Percentiles rank a stretch among this genome's conserved stretches.
These are phyloP conservation scores for Cryptococcus wingfieldii DNA, from an alignment of 1,284 basidiomycete species.

Conservation along the genomic window DNA sequence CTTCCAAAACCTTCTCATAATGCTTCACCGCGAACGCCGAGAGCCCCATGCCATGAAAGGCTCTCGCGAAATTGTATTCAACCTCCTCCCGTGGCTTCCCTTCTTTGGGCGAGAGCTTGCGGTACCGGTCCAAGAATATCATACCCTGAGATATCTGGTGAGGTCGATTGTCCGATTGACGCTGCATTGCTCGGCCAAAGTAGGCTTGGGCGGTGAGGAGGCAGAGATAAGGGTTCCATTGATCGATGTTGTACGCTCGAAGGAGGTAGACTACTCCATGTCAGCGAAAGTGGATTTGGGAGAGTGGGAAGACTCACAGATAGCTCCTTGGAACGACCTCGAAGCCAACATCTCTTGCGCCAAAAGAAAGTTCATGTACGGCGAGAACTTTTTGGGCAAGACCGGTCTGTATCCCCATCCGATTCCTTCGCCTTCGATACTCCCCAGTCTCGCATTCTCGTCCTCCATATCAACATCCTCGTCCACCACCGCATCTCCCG, in stretches of 20 bases:
- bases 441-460: neutral
- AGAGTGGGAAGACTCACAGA: constrained; percentile 60
- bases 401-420: constrained; percentile 17
- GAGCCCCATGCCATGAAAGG: constrained; percentile 84
- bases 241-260: constrained; percentile 78
- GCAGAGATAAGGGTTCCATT: constrained; percentile 78
- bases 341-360: constrained; percentile 79
- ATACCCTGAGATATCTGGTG: constrained; percentile 73
- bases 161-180: constrained; percentile 90
- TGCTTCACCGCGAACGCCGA: constrained; percentile 74
- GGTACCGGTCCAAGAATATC: constrained; percentile 74
- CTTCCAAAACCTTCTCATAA: constrained; percentile 68
- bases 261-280: constrained; percentile 69
- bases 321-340: constrained; percentile 82
- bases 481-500: constrained; percentile 1
- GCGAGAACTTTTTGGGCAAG: constrained; percentile 66
- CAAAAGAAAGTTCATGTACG: constrained; percentile 72
- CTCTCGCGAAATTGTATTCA: constrained; percentile 86
- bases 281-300: neutral
- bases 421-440: neutral
- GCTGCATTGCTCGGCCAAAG: constrained; percentile 81
- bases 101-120: constrained; percentile 54
- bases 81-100: constrained; percentile 61
- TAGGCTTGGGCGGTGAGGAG: constrained; percentile 77
- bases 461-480: constrained; percentile 18